Conservation (phyloP, 495 filamentous ascomycete genomes). For the Glutinoglossum americanum region DNA sequence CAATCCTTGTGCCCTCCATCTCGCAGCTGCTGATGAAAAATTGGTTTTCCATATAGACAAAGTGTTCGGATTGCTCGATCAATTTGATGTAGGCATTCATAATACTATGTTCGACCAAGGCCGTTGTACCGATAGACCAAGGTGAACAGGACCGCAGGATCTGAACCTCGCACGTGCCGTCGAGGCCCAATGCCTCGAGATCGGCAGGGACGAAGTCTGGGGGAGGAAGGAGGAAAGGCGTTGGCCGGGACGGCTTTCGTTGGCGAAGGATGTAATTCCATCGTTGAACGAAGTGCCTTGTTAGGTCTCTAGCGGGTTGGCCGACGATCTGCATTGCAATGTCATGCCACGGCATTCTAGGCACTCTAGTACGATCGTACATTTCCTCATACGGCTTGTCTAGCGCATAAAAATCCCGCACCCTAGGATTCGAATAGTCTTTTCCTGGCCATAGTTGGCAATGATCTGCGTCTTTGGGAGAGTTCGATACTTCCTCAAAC, state of each 20-base stretch:
- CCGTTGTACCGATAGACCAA: constrained; percentile 80
- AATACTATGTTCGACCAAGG: constrained; percentile 75
- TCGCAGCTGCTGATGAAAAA: constrained; percentile 94
- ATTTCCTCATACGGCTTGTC: constrained; percentile 97
- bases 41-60: constrained; percentile 98
- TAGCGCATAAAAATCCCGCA: constrained; percentile 83
- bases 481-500: constrained; percentile 57
- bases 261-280: constrained; percentile 97
- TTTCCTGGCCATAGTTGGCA: constrained; percentile 97
- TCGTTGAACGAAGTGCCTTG: constrained; percentile 91
- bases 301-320: constrained; percentile 84
- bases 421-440: constrained; percentile 92
- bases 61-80: constrained; percentile 88
- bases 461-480: constrained; percentile 73
- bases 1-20: constrained; percentile 65
- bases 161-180: constrained; percentile 88
- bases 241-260: constrained; percentile 80
- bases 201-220: constrained; percentile 77
- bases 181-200: constrained; percentile 66
- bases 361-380: constrained; percentile 76
- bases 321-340: constrained; percentile 97
- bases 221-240: constrained; percentile 79
- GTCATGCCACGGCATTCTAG: constrained; percentile 98
- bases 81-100: constrained; percentile 88
- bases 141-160: constrained; percentile 74